Percentiles rank a stretch among this genome's conserved stretches.
Conservation (phyloP, 306 rosid genomes). For the Purshia tridentata region DNA sequence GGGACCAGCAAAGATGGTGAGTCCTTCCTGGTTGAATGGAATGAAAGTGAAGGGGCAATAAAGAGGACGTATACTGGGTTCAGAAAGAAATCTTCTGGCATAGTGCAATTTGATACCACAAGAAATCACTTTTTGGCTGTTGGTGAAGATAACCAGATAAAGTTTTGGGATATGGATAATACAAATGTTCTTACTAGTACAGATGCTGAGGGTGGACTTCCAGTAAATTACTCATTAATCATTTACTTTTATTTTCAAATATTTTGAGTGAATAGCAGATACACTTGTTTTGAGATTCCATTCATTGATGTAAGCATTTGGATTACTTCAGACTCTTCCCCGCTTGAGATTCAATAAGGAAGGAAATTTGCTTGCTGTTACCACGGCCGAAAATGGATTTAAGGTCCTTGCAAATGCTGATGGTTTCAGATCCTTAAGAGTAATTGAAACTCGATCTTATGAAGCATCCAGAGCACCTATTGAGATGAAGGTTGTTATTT, state of each 20-base stretch:
- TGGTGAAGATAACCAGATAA: slow-evolving; percentile 64
- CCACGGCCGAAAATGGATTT: slow-evolving; percentile 57
- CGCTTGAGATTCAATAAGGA: slow-evolving; percentile 64
- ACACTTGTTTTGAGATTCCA: slow-evolving; percentile 1
- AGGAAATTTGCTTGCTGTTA: slow-evolving; percentile 62
- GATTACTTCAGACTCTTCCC: slow-evolving; percentile 49
- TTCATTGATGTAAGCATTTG: slow-evolving; percentile 15
- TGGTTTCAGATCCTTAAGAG: slow-evolving; percentile 55
- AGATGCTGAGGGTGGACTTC: slow-evolving; percentile 68
- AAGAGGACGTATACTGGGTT: slow-evolving; percentile 65
- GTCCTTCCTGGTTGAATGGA: slow-evolving; percentile 69
- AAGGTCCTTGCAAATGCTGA: slow-evolving; percentile 61
- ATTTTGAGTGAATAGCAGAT: background rate
- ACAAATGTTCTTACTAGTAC: slow-evolving; percentile 34
- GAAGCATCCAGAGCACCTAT: slow-evolving; percentile 57
- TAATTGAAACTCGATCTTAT: slow-evolving; percentile 47
- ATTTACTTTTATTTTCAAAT: background rate
- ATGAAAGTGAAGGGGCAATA: slow-evolving; percentile 74
- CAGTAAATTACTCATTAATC: slow-evolving; percentile 33
- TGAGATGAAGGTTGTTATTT: slow-evolving; percentile 54
- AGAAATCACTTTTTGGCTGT: slow-evolving; percentile 71
- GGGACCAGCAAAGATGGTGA: slow-evolving; percentile 80
- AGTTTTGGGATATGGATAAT: slow-evolving; percentile 76
- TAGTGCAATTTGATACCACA: slow-evolving; percentile 70
- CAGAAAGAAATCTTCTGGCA: slow-evolving; percentile 59